phyloP scores from a whole-genome alignment of 108 stramenopile genomes.

The Heterococcus sp. region DNA sequence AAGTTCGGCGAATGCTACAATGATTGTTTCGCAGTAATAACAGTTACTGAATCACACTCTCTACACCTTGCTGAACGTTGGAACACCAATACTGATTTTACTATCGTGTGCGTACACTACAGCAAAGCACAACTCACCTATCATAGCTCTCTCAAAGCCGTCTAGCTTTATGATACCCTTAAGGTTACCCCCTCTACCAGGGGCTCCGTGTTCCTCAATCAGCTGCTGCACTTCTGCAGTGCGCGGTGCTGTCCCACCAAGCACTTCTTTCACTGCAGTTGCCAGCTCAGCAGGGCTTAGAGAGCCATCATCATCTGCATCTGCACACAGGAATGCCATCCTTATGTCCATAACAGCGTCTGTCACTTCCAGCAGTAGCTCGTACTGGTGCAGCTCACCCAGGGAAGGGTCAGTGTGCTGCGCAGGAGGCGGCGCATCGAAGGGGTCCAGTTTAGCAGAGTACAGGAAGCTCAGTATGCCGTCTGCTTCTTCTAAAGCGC shows the following conservation, averaged over 20 bases:
- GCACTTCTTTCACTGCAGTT: neutral
- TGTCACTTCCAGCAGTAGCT: constrained; percentile 12
- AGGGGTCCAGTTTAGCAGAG: constrained; percentile 23
- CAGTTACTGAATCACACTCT: too few species aligned
- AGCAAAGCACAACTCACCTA: constrained; percentile 8
- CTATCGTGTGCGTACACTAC: too few species aligned
- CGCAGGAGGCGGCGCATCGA: neutral
- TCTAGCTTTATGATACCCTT: neutral
- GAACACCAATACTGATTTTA: neutral
- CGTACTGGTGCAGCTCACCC: neutral
- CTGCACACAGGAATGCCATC: constrained; percentile 5
- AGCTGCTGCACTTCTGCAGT: neutral
- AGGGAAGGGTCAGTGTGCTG: too few species aligned
- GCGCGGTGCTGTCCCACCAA: neutral
- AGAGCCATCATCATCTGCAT: neutral
- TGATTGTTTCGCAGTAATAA: too few species aligned
- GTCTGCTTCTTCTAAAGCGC: neutral
- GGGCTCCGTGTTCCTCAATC: neutral
- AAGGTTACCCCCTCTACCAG: neutral
- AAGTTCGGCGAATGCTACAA: too few species aligned
- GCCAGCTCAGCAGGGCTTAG: neutral
- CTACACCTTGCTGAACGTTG: neutral
- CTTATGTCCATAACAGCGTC: constrained; percentile 25
- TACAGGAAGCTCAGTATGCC: constrained; percentile 16
- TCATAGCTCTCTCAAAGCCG: constrained; percentile 38